Evolutionary conservation across 2,329 filamentous ascomycete genomes (phyloP).

Genomic region (Magnaporthiopsis poae): DNA sequence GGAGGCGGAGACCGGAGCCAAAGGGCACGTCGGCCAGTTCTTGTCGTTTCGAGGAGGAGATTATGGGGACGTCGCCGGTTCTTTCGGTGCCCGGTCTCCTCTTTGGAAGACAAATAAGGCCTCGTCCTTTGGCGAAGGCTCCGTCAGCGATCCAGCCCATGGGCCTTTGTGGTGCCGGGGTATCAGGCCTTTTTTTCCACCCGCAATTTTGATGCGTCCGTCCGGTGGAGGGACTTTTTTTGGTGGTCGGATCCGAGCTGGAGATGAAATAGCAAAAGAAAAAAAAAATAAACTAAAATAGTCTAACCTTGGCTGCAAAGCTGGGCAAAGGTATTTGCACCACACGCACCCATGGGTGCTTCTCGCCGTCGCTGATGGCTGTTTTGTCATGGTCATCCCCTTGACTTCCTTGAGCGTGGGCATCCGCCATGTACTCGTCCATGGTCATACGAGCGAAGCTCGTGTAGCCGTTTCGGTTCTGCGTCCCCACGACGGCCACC

Average conservation of each 20-base stretch:
- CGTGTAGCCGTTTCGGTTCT: constrained; percentile 66
- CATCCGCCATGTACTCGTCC: constrained; percentile 54
- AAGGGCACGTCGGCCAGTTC: neutral
- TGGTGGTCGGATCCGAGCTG: neutral
- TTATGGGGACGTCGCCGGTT: neutral
- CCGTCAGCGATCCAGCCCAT: neutral
- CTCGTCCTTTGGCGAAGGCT: constrained; percentile 40
- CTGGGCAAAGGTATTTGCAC: constrained; percentile 60
- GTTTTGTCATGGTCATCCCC: neutral
- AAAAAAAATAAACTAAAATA: neutral
- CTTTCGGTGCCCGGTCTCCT: constrained; percentile 26
- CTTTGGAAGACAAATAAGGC: constrained; percentile 58
- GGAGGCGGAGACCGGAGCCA: too few relatives aligned
- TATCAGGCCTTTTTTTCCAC: too few relatives aligned
- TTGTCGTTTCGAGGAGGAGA: neutral
- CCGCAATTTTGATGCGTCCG: too few relatives aligned
- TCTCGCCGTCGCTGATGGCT: neutral
- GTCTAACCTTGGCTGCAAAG: constrained; percentile 53
- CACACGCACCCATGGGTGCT: constrained; percentile 43
- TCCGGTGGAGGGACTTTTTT: neutral
- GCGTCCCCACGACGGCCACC: constrained; percentile 63
- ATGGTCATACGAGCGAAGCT: constrained; percentile 54
- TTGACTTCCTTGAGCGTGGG: constrained; percentile 28
- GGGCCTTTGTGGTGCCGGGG: neutral
- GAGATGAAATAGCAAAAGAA: neutral